phyloP scores from a whole-genome alignment of 2,329 filamentous ascomycete species.

The Lecanicillium sp. region DNA sequence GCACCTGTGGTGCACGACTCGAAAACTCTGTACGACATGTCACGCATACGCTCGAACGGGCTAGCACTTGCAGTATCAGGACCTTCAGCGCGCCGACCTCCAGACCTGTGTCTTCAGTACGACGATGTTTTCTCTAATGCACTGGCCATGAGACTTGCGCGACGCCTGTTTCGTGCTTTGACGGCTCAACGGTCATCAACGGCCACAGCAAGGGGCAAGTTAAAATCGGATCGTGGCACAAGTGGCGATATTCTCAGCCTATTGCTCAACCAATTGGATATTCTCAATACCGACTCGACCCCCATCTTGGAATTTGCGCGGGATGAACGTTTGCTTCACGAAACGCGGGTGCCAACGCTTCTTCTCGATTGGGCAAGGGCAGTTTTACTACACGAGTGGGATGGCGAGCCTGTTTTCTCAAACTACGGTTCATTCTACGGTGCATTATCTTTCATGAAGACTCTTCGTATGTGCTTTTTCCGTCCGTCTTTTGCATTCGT shows the following conservation, averaged over 20 bases:
- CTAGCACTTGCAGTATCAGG: conserved; percentile 39
- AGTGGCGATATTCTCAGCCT: conserved; percentile 35
- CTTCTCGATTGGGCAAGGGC: conserved; percentile 66
- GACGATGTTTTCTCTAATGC: conserved; percentile 56
- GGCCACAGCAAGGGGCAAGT: too few species aligned
- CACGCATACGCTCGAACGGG: conserved; percentile 48
- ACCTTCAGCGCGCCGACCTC: conserved; percentile 35
- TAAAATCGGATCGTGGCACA: conserved; percentile 8
- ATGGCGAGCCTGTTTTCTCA: conserved; percentile 62
- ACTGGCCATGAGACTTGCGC: conserved; percentile 49
- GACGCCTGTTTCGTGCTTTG: conserved; percentile 50
- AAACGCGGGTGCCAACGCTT: conserved; percentile 47
- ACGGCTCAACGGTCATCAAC: conserved; percentile 20
- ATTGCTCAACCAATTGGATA: conserved; percentile 45
- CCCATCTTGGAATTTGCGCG: conserved; percentile 40
- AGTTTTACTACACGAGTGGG: conserved; percentile 72
- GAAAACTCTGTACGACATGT: conserved; percentile 48
- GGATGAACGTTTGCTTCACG: conserved; percentile 44
- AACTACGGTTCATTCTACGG: conserved; percentile 67
- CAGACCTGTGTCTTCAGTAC: conserved; percentile 47
- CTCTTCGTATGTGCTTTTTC: conserved; percentile 52
- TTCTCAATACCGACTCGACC: conserved; percentile 35
- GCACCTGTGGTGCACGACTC: conserved; percentile 42
- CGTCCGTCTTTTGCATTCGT: neutral
- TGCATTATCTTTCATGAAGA: conserved; percentile 63